phyloP scores from a whole-genome alignment of 805 yeast genomes.

The Ogataea pini region DNA sequence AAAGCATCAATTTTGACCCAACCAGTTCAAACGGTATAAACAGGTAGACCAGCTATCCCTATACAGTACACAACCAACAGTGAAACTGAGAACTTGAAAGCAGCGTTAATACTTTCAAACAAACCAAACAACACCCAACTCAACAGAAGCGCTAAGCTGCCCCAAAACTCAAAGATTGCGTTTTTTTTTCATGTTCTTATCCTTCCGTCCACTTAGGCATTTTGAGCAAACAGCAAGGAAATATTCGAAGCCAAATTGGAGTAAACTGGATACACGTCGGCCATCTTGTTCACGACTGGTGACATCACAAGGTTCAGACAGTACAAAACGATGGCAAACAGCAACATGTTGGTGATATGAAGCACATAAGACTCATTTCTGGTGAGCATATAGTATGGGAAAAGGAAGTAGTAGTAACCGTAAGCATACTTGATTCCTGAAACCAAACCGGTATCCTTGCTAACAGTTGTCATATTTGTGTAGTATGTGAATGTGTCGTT shows the following conservation, averaged over 20 bases:
- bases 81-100: not conserved
- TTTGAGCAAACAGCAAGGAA: not conserved
- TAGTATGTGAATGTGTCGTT: not conserved
- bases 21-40: constrained; percentile 1
- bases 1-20: not conserved
- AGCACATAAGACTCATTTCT: constrained; percentile 39
- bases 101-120: not conserved
- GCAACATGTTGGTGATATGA: constrained; percentile 18
- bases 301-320: constrained; percentile 18
- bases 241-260: not conserved
- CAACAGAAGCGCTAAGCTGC: not conserved
- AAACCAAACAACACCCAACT: not conserved
- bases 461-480: not conserved
- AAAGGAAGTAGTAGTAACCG: constrained; percentile 41
- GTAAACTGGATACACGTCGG: constrained; percentile 3
- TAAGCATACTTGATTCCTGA: constrained; percentile 22
- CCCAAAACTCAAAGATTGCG: not conserved
- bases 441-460: constrained; percentile 8
- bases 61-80: not conserved
- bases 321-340: constrained; percentile 13
- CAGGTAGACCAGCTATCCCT: constrained; percentile 8
- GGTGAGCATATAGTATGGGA: constrained; percentile 54
- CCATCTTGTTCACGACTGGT: constrained; percentile 13
- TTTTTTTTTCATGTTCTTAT: not conserved
- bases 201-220: not conserved